Evolutionary conservation across 176 grass and related monocot genomes (phyloP), one percentile per base, ranked within the genome.

Genomic region (Secale cereale): DNA sequence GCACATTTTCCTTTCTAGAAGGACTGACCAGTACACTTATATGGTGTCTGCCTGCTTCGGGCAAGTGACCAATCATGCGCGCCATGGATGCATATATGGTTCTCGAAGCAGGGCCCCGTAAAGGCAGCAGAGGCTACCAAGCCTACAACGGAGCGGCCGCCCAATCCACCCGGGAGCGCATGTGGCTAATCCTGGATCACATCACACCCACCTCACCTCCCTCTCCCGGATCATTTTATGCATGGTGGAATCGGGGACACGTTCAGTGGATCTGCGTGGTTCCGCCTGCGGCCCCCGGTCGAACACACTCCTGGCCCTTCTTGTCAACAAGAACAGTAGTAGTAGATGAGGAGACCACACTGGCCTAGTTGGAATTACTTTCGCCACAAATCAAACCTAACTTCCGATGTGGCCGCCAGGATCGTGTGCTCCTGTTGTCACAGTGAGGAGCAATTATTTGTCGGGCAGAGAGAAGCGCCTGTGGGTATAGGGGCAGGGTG

Each of bases 71-170:
- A 27, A 23, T 78, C 74, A 78, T 83, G 73, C 54, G n/a, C 10
- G 76, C 7, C 64, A 62, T 83, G 52, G 54, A 39, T 26, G 52
- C 14, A 59, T 16, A 59, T 40, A 74, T 50, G 71, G 25, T 61
- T 86, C 72, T 78, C n/a, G 71, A 81, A 77, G 78, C 56, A 37
- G 77, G 65, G n/a, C 65, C 73, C 50, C 64, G 61, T 17, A 66
- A 81, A 82, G 78, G 46, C 31, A 7, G 45, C 68, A 41, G 22
- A 48, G 23, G 23, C 25, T 81, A 75, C 39, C 37, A 71, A 27
- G 22, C 27, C 30, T 74, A 65, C 23, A 31, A 22, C 59, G 57
- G 28, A 64, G 77, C 67, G 17, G 59, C 29, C 45, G 41, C 22
- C 83, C 46, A 46, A 52, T 14, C 22, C 33, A 43, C 43, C 43